Conservation (phyloP, 2,329 filamentous ascomycete species). For the Septoria petroselini region DNA sequence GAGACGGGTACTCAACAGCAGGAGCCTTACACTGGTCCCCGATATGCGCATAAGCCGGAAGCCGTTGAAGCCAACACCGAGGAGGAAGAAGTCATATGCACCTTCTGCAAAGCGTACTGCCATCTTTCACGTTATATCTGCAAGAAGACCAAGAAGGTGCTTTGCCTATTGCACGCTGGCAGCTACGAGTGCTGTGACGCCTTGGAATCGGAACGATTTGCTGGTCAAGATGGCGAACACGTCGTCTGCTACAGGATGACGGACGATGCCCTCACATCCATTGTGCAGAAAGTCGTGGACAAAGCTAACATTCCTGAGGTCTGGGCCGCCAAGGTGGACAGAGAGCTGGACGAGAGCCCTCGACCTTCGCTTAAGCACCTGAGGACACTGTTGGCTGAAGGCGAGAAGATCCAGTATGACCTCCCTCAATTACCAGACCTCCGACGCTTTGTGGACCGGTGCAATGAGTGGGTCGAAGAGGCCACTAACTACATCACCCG, state of each 20-base stretch:
- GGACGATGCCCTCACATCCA: constrained; percentile 63
- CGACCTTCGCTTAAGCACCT: constrained; percentile 83
- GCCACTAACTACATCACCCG: constrained; percentile 93
- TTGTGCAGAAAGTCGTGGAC: constrained; percentile 75
- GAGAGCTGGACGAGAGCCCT: constrained; percentile 75
- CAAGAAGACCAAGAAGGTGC: constrained; percentile 70
- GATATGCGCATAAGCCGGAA: constrained; percentile 53
- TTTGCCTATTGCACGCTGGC: constrained; percentile 81
- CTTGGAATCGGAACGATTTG: constrained; percentile 65
- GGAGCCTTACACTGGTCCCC: constrained; percentile 34
- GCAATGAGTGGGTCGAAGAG: constrained; percentile 97
- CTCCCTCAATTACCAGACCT: constrained; percentile 78
- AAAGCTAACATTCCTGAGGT: constrained; percentile 80
- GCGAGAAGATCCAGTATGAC: constrained; percentile 91
- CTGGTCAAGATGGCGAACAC: constrained; percentile 56
- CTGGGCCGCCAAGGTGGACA: constrained; percentile 89
- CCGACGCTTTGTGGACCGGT: constrained; percentile 87
- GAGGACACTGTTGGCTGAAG: constrained; percentile 80
- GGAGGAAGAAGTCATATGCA: constrained; percentile 90
- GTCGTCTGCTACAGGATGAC: constrained; percentile 73
- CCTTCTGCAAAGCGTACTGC: constrained; percentile 85
- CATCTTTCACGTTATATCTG: constrained; percentile 91
- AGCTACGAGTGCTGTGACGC: constrained; percentile 74
- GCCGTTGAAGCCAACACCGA: constrained; percentile 67
- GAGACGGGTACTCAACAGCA: constrained; percentile 45